phyloP scores from a whole-genome alignment of 2,329 filamentous ascomycete genomes.

The Aspergillus neotritici region DNA sequence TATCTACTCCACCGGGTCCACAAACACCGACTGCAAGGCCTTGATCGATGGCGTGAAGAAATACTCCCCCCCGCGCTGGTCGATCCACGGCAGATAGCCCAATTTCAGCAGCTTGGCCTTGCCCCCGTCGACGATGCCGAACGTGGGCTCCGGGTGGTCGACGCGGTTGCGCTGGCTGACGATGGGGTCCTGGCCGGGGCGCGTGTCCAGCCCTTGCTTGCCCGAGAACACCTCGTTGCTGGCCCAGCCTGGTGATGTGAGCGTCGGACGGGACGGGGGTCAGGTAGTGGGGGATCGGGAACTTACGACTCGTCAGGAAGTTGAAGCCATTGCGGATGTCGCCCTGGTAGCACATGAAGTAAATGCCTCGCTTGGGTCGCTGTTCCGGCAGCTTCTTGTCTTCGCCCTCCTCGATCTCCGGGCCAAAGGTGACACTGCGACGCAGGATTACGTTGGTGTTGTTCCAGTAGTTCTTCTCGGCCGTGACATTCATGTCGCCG shows the following conservation, averaged over 20 bases:
- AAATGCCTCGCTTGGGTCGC: constrained; percentile 38
- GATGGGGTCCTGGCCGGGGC: constrained; percentile 17
- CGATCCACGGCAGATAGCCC: constrained; percentile 32
- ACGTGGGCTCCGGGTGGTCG: constrained; percentile 11
- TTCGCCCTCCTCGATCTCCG: constrained; percentile 28
- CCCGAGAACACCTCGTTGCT: constrained; percentile 14
- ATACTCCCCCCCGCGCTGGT: constrained; percentile 42
- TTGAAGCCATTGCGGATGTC: constrained; percentile 34
- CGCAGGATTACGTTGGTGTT: constrained; percentile 36
- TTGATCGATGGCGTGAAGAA: constrained; percentile 43
- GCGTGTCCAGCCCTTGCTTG: too few species aligned
- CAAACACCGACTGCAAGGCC: too few species aligned
- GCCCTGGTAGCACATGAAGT: constrained; percentile 46
- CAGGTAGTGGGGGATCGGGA: neutral
- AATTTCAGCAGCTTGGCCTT: constrained; percentile 16
- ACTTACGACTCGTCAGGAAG: constrained; percentile 22
- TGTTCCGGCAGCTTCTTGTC: constrained; percentile 28
- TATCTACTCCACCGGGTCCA: too few species aligned
- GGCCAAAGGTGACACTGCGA: constrained; percentile 43
- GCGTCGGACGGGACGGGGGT: neutral
- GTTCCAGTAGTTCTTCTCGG: constrained; percentile 1
- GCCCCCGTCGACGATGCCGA: constrained; percentile 15
- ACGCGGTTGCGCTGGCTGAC: constrained; percentile 13
- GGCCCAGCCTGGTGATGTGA: constrained; percentile 16
- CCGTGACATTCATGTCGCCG: neutral